phyloP scores from a whole-genome alignment of 2,329 filamentous ascomycete species.

The Claviceps monticola region DNA sequence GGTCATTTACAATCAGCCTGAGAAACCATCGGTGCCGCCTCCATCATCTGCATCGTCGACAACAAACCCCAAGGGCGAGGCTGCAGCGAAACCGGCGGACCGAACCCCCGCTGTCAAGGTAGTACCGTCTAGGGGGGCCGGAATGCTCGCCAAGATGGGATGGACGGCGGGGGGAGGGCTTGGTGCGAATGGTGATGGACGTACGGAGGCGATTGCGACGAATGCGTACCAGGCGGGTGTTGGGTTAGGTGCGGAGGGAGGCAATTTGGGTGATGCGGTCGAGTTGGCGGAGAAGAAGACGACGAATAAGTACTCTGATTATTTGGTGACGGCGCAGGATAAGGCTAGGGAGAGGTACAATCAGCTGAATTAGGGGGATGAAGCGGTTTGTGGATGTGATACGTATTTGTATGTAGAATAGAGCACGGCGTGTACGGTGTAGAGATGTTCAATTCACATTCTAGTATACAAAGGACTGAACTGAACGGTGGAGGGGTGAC shows the following conservation, averaged over 20 bases:
- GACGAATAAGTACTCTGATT: conserved; percentile 44
- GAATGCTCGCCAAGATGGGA: conserved; percentile 59
- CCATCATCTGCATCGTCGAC: background rate
- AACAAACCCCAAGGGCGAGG: conserved; percentile 23
- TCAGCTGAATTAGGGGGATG: conserved; percentile 24
- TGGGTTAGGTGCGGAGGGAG: conserved; percentile 54
- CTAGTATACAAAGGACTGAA: too few species aligned
- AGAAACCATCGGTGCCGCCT: conserved; percentile 28
- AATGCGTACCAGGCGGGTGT: conserved; percentile 54
- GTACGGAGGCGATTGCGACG: conserved; percentile 49
- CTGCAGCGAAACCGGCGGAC: conserved; percentile 5
- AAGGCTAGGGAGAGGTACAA: conserved; percentile 54
- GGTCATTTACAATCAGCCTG: conserved; percentile 46
- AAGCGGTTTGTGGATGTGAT: too few species aligned
- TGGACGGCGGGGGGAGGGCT: conserved; percentile 53
- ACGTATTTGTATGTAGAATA: too few species aligned
- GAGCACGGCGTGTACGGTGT: too few species aligned
- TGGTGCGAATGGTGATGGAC: conserved; percentile 47
- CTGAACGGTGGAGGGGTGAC: too few species aligned
- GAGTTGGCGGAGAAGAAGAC: conserved; percentile 50
- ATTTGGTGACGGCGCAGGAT: conserved; percentile 50
- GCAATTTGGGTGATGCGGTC: conserved; percentile 54
- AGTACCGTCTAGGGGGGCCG: conserved; percentile 46
- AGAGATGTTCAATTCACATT: too few species aligned
- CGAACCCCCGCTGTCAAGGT: conserved; percentile 15